phyloP scores from a whole-genome alignment of 1,284 basidiomycete species.

The Ceratobasidium papillatum region DNA sequence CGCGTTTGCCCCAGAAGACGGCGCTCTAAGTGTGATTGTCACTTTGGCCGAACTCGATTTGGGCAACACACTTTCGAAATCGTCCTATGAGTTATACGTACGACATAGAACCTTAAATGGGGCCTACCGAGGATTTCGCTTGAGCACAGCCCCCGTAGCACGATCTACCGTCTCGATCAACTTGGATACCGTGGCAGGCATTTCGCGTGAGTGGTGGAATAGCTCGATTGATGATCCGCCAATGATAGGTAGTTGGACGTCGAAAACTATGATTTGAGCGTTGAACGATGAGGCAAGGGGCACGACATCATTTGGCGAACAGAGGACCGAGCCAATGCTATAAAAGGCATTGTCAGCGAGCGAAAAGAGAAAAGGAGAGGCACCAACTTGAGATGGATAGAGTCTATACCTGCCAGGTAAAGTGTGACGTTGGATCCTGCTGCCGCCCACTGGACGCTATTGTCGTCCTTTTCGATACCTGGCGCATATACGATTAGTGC shows the following conservation, averaged over 20 bases:
- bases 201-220: slow-evolving; percentile 93
- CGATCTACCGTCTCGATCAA: slow-evolving; percentile 82
- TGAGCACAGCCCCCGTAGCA: slow-evolving; percentile 76
- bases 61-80: not conserved
- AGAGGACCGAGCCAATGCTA: slow-evolving; percentile 88
- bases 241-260: slow-evolving; percentile 89
- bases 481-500: not conserved
- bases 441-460: slow-evolving; percentile 83
- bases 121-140: slow-evolving; percentile 80
- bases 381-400: slow-evolving; percentile 71
- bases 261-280: slow-evolving; percentile 93
- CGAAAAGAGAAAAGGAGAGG: not conserved
- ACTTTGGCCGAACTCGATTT: slow-evolving; percentile 71
- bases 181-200: slow-evolving; percentile 87
- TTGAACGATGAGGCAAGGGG: slow-evolving; percentile 80
- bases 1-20: slow-evolving; percentile 59
- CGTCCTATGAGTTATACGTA: slow-evolving; percentile 6
- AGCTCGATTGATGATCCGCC: slow-evolving; percentile 89
- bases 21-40: slow-evolving; percentile 75
- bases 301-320: slow-evolving; percentile 73
- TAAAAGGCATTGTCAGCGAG: not conserved
- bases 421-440: slow-evolving; percentile 91
- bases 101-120: slow-evolving; percentile 40
- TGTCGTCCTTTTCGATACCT: slow-evolving; percentile 90
- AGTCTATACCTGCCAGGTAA: slow-evolving; percentile 85